phyloP scores from a whole-genome alignment of 2,329 filamentous ascomycete genomes.

The Aspergillus sp. region DNA sequence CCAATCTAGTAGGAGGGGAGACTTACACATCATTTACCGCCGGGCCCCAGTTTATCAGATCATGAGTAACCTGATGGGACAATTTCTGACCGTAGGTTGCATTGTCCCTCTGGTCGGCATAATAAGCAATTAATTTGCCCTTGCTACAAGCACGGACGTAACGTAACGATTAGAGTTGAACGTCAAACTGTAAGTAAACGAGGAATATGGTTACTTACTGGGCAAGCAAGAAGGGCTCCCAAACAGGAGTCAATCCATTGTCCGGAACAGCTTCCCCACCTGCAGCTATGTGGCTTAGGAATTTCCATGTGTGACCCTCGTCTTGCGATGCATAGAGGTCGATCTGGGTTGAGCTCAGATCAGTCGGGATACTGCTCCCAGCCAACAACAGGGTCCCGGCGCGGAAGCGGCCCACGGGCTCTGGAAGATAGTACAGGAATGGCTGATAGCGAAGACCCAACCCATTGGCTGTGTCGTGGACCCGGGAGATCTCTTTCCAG shows the following conservation, averaged over 20 bases:
- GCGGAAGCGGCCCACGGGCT: conserved; percentile 56
- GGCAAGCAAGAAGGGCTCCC: conserved; percentile 68
- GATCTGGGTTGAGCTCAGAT: conserved; percentile 65
- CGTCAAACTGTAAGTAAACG: background rate
- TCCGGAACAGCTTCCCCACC: conserved; percentile 63
- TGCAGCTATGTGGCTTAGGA: conserved; percentile 64
- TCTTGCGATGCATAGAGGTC: conserved; percentile 68
- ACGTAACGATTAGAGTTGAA: background rate
- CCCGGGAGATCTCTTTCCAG: conserved; percentile 64
- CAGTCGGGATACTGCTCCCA: conserved; percentile 53
- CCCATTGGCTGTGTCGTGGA: conserved; percentile 63
- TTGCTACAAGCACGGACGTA: conserved; percentile 31
- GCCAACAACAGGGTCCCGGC: conserved; percentile 64
- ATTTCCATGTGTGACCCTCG: conserved; percentile 63
- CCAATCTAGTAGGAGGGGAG: background rate
- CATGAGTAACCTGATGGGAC: conserved; percentile 61
- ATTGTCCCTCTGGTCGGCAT: conserved; percentile 69
- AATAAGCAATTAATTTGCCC: conserved; percentile 64
- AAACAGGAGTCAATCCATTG: conserved; percentile 68
- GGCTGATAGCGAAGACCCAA: conserved; percentile 70
- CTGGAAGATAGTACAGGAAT: conserved; percentile 63
- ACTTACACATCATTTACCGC: conserved; percentile 59
- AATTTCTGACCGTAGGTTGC: conserved; percentile 65
- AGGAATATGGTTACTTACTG: conserved; percentile 34
- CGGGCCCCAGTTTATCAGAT: conserved; percentile 61